Percentiles rank a stretch among this genome's conserved stretches.
Evolutionary conservation across 495 filamentous ascomycete genomes (phyloP).

Genomic region (Neurospora sp.): DNA sequence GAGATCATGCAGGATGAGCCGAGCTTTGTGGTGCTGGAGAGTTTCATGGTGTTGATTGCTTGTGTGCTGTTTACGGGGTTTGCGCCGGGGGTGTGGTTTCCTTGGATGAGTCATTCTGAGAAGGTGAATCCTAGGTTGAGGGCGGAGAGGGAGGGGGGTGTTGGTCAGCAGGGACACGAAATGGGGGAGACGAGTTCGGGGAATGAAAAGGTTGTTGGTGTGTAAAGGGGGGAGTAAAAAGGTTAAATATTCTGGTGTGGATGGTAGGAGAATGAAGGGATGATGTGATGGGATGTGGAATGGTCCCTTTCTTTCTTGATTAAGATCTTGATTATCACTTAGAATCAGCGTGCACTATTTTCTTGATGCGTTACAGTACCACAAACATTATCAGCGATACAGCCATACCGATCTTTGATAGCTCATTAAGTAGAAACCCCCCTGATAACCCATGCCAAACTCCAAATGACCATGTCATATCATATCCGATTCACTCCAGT

Average conservation of each 20-base stretch:
- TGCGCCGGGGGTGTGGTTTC: conserved; percentile 31
- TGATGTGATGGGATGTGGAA: neutral
- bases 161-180: neutral
- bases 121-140: neutral
- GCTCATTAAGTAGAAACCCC: no score
- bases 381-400: no score
- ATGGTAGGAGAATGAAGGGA: neutral
- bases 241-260: neutral
- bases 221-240: neutral
- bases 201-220: neutral
- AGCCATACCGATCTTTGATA: no score
- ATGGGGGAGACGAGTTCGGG: neutral
- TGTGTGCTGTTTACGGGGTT: conserved; percentile 26
- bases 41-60: conserved; percentile 30
- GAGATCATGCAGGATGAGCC: conserved; percentile 56
- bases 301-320: neutral
- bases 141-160: neutral
- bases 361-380: no score
- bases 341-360: no score
- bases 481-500: neutral
- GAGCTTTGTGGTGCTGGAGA: conserved; percentile 53
- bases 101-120: conserved; percentile 22
- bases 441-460: neutral
- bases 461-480: neutral
- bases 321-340: neutral